Base-by-base conservation (phyloP, 2,329 filamentous ascomycete species). In the Rachicladosporium sp. region DNA sequence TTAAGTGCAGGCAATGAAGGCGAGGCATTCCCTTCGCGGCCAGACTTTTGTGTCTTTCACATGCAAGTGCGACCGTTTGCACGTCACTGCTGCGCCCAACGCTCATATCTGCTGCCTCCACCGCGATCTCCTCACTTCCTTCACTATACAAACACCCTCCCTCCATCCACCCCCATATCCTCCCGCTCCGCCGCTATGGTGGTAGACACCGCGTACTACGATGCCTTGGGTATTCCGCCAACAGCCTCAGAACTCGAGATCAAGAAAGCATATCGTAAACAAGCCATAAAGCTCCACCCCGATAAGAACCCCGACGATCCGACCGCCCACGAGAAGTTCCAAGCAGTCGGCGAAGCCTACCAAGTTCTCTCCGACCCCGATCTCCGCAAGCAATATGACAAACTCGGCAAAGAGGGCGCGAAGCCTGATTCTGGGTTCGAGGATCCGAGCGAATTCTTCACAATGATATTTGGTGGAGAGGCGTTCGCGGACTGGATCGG, bases 251-350 rank as follows among this genome's bases (percentile, higher is more conserved):
- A 93, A 64, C 89, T 95, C 59, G 89, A 96, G 49, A 94, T 98
- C 62, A 96, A 95, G 64, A 98, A 96, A 62, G 91, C 79, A 43
- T 94, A 94, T 64, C 74, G 83, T 47, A 94, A 94, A 71, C 74
- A 78, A 23, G 91, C 91, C 51, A 95, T 96, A 62, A 76, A 88
- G 51, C 85, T 93, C 55, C 89, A 95, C 62, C 86, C 86, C 48
- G 91, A 98, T 69, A 98, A 98, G 71, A 98, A 98, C 64, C 91
- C 89, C 42, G 85, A 88, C 56, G 91, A 98, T 60, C 88, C 91
- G 49, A 86, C 82, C 15, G 91, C 91, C 30, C 85, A 94, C 66
- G 83, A 80, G 57, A 89, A 88, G 62, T 98, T 98, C 65, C 91
- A 98, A 67, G 78, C 76, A 43, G 78, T 82, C 47, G 77, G 78